Base-by-base conservation (phyloP, 2,329 filamentous ascomycete genomes). In the Cercospora sojina region DNA sequence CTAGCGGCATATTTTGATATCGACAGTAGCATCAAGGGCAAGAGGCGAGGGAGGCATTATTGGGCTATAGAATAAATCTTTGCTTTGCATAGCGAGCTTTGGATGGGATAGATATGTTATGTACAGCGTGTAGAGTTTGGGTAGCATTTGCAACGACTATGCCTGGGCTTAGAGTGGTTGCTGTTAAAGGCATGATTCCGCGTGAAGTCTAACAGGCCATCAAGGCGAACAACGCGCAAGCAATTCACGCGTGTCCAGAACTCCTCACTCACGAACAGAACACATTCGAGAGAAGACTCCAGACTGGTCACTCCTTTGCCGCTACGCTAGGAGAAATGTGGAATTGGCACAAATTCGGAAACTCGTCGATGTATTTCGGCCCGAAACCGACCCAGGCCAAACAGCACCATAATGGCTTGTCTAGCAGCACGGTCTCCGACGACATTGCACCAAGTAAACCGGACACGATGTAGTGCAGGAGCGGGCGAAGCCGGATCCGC, bases 301-400 rank as follows among this genome's bases (percentile, higher is more conserved):
- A 20, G 43, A 23, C 43, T 23, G 18, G 12, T 13, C 18, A 49
- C 20, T 13, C 10, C 20, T 23, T 20, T 6, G 43, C 43, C 18
- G 9, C 18, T 7, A 49, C 13, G 43, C 43, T 25, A 49, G 29
- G 23, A 29, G 25, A n/a, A 13, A 18, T 25, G 3, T 27, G 25
- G 23, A 27, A n/a, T 31, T 56, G 51, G 51, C 51, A 56, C 29
- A 56, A 27, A 27, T 56, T 29, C 51, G 51, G 51, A 27, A 56
- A 56, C 16, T 55, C 13, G 7, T 56, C 51, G 51, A 56, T 29
- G 38, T 51, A 61, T 41, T 61, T 61, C 58, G 58, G 58, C 20
- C 58, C 58, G 58, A 61, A 49, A 27, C 16, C 20, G 23, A 49
- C 25, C 23, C 58, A 29, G 29, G 51, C 25, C 29, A 16, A 32